Base-by-base conservation (phyloP, 257 asterid genomes). In the Plantago major region DNA sequence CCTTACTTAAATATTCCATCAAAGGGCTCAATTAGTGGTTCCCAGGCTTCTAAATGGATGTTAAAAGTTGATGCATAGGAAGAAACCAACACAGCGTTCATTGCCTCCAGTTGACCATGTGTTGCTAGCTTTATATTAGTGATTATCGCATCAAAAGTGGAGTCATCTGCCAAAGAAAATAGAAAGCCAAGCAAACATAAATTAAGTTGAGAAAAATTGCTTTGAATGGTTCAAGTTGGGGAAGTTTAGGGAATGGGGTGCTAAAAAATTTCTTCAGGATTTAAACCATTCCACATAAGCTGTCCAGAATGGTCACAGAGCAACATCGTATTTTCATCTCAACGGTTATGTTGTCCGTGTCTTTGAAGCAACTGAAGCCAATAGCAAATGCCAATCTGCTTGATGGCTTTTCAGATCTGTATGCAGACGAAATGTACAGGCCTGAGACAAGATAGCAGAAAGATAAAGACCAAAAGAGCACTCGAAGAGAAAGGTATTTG, bases 341-440 rank as follows among this genome's bases (percentile, higher is more conserved):
- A 55, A 96, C 95, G 12, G 96, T 79, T 69, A 85, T 75, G 78
- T 92, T 92, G 78, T 89, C 99, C 84, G 81, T 56, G 94, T 74
- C 83, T 89, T 92, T 50, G 90, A 96, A 79, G 87, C 87, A 76
- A 83, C 78, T 53, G 94, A 74, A 78, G 67, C 94, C 95, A 76
- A 92, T 84, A 69, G 95, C 46, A 85, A 80, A 89, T 63, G 95
- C 97, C 76, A 89, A 78, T 70, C 73, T 80, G 77, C 74, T 80
- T 42, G 97, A 83, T 69, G 99, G 99, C 79, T 81, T 89, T 92
- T 92, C 28, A 81, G 75, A 79, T 92, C 99, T 46, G 91, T 67
- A 58, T n/a, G n/a, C 96, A 91, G 42, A 96, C 99, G 96, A 77
- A 92, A 92, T 60, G 99, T 92, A 87, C 85, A 79, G 58, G 99